Conservation (phyloP, 805 yeast genomes). For the Komagataella mondaviorum region DNA sequence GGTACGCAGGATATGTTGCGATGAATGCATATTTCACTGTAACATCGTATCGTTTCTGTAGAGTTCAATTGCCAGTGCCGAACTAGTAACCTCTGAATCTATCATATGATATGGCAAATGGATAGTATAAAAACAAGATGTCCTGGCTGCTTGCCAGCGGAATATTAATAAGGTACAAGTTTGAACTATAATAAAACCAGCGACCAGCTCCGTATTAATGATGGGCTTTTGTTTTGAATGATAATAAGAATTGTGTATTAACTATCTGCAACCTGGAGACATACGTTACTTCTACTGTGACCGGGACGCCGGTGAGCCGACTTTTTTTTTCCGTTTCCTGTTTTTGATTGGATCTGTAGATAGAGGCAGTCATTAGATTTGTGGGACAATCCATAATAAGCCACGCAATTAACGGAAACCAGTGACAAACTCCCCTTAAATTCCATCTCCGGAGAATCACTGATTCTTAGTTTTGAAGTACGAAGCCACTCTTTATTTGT, state of each 20-base stretch:
- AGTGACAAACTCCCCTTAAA: neutral
- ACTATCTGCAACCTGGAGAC: neutral
- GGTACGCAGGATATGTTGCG: no score
- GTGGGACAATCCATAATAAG: neutral
- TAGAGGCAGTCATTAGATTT: neutral
- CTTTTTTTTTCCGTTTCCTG: neutral
- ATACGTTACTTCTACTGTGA: neutral
- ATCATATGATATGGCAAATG: neutral
- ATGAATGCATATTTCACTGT: neutral
- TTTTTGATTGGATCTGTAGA: neutral
- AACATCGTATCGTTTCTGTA: neutral
- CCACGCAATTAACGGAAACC: neutral
- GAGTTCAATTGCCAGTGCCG: neutral
- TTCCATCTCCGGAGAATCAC: neutral
- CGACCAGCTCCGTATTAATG: neutral
- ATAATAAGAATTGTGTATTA: neutral
- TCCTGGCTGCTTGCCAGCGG: neutral
- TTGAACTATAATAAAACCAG: neutral
- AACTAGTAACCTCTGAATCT: neutral
- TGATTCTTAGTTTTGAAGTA: neutral
- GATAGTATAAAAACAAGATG: neutral
- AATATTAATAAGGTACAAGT: neutral
- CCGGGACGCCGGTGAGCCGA: neutral
- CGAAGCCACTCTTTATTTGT: neutral
- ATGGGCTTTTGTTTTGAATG: neutral